Conservation (phyloP, 371 early-diverging fungal genomes). For the Apophysomyces variabilis region DNA sequence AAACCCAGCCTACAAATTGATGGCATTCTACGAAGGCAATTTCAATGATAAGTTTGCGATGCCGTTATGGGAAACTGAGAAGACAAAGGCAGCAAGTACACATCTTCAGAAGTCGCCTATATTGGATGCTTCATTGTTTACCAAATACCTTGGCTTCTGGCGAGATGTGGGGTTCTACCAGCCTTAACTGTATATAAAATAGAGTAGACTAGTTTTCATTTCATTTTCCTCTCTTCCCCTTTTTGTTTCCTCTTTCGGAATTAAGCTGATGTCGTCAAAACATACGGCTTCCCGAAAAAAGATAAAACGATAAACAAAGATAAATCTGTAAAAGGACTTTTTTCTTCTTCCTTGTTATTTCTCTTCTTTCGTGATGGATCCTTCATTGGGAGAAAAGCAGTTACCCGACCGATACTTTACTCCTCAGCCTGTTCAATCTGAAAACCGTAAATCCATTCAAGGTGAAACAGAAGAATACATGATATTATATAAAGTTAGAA, state of each 20-base stretch:
- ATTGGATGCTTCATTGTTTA: conserved; percentile 12
- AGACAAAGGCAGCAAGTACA: conserved; percentile 9
- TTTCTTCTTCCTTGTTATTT: neutral
- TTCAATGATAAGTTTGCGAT: conserved; percentile 22
- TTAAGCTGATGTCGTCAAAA: neutral
- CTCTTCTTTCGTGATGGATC: neutral
- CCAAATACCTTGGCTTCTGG: conserved; percentile 20
- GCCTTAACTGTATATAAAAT: neutral
- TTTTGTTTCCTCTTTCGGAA: neutral
- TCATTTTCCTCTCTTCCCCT: too few relatives aligned
- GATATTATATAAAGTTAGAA: conserved; percentile 5
- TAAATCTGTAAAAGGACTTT: neutral
- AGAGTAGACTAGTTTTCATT: too few relatives aligned
- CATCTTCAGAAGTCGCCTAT: conserved; percentile 14
- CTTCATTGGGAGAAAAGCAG: neutral
- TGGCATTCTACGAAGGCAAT: conserved; percentile 36
- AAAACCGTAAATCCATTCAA: neutral
- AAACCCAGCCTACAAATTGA: conserved; percentile 40
- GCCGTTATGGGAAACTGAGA: conserved; percentile 32
- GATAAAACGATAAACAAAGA: neutral
- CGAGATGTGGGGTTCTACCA: conserved; percentile 12
- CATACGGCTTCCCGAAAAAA: conserved; percentile 2
- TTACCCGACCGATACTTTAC: conserved; percentile 1
- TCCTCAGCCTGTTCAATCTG: conserved; percentile 8
- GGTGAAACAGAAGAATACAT: conserved; percentile 1